These are phyloP conservation scores for Oemleria cerasiformis DNA, from an alignment of 306 rosid genomes.

Conservation along the genomic window DNA sequence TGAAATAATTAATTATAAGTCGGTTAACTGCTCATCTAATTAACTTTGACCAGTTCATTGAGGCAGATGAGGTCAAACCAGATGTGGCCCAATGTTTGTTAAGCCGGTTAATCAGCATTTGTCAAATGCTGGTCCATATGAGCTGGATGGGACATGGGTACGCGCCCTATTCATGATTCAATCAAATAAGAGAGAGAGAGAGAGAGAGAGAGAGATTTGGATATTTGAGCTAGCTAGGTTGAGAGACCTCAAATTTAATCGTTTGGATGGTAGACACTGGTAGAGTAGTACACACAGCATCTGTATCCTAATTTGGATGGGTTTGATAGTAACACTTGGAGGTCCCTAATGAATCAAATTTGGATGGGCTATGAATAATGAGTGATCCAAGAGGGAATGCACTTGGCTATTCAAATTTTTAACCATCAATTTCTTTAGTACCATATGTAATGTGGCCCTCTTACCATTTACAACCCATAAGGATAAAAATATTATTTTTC, in stretches of 20 bases:
- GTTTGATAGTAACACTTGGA: conserved; percentile 20
- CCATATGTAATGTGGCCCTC: background rate
- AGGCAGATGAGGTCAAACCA: background rate
- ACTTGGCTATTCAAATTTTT: conserved; percentile 22
- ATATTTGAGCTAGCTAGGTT: background rate
- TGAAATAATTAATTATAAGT: no score
- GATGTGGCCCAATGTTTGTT: conserved; percentile 12
- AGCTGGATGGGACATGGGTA: conserved; percentile 37
- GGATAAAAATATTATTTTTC: no score
- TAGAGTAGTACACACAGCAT: conserved; percentile 13
- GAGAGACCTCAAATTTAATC: conserved; percentile 10
- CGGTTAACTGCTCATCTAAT: background rate
- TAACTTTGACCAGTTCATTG: background rate
- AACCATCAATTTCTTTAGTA: conserved; percentile 5
- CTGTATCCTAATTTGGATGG: conserved; percentile 23
- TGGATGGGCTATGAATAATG: conserved; percentile 26
- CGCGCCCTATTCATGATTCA: conserved; percentile 14
- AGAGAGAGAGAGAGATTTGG: background rate
- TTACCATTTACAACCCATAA: no score
- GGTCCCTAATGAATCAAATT: conserved; percentile 24
- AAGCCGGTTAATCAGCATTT: conserved; percentile 5
- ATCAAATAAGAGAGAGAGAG: background rate
- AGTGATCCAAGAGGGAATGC: conserved; percentile 31
- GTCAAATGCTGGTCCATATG: conserved; percentile 21
- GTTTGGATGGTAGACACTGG: background rate